Conservation (phyloP, 106 monocot species). For the Apostasia shenzhenica region DNA sequence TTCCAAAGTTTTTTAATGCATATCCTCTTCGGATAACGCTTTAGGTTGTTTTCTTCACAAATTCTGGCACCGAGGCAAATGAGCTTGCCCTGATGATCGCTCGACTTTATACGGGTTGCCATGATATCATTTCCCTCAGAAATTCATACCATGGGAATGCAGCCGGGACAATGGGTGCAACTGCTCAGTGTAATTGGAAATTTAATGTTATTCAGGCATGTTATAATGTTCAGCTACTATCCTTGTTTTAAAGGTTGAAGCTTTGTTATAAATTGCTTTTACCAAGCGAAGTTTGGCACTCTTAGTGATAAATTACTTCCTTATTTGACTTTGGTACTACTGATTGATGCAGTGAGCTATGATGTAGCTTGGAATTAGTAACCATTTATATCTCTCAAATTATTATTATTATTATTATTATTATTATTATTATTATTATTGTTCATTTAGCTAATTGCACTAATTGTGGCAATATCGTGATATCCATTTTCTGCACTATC, state of each 20-base stretch:
- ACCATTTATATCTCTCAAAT: no score
- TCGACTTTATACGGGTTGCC: slow-evolving; percentile 77
- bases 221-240: neutral
- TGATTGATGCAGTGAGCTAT: no score
- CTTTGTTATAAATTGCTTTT: no score
- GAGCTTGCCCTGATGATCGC: slow-evolving; percentile 94
- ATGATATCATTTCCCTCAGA: slow-evolving; percentile 84
- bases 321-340: no score
- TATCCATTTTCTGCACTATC: no score
- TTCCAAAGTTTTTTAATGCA: neutral
- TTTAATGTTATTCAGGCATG: slow-evolving; percentile 82
- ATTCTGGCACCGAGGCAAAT: slow-evolving; percentile 96
- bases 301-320: no score
- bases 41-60: slow-evolving; percentile 94
- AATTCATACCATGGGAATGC: slow-evolving; percentile 99
- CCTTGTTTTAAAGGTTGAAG: neutral
- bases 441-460: no score
- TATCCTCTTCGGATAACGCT: neutral
- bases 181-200: slow-evolving; percentile 89
- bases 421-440: no score
- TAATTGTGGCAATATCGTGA: no score
- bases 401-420: no score
- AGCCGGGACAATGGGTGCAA: slow-evolving; percentile 84
- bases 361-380: no score
- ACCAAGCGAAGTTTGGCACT: no score